Evolutionary conservation across 78 protist species (phyloP), one percentile per base, ranked within the genome.

Genomic region (Parvularia atlantis): DNA sequence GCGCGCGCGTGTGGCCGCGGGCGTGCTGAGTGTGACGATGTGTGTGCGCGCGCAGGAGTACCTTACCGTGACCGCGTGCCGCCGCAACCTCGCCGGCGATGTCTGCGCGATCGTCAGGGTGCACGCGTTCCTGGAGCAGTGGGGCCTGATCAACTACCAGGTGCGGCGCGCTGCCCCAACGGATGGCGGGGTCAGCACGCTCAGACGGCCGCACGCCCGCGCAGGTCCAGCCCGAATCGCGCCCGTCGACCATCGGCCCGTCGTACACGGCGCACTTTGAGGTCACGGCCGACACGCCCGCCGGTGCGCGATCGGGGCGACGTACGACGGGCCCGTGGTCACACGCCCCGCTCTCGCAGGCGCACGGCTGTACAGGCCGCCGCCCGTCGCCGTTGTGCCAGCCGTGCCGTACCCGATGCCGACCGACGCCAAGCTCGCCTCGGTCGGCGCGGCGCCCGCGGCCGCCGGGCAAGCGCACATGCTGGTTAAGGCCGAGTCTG

Each of bases 131-230:
- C 69, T 76, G 16, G 81, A 76, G 65, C 75, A 67, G 28, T 76
- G 81, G 81, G 81, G 81, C 50, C 69, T 76, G 14, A 76, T 76
- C 69, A 76, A 76, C 54, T 74, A 64, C 71, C 79, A 74, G 53
- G 79, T 53, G 60, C 56, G 56, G 16, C 14, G n/a, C 14, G 5
- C n/a, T 3, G 48, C 48, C 5, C 48, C 22, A 5, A 43, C 48
- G 48, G 22, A 10, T 10, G 10, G 22, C 5, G 22, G 10, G 22
- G 48, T 10, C 5, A 5, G 48, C 48, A 43, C 48, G 48, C 48
- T 5, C 48, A 43, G 22, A 10, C 48, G 10, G 5, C 5, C 56
- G 7, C 56, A 50, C 56, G 56, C 30, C 6, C 56, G 2, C 26
- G 5, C 60, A 54, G 60, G 60, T 54, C 26, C 60, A 62, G 13